Evolutionary conservation across 73 alveolate species (phyloP), one percentile per base, ranked within the genome.

Genomic region (Durusdinium trenchii): DNA sequence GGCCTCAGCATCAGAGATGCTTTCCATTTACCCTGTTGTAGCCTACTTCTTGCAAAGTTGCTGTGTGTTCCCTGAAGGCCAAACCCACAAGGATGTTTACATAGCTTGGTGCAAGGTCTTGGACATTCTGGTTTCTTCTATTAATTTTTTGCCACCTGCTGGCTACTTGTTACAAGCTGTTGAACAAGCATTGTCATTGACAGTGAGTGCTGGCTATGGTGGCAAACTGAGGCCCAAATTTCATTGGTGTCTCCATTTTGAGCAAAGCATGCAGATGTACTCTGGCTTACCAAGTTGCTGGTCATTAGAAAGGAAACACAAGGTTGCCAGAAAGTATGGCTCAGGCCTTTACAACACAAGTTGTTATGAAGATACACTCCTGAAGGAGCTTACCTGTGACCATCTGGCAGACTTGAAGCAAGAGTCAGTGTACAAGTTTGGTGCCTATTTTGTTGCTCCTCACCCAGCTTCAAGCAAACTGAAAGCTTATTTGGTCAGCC

Each of bases 271-370:
- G n/a, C 50, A 20, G 18, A 38, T 30, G 32, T 57, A 1, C 54
- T 16, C 6, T 2, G 43, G 82, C 45, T 14, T 86, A 36, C 83
- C 84, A 6, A 3, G n/a, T 5, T 86, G 95, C 26, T 86, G 60
- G 84, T 2, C 64, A 26, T 1, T 60, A 64, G 95, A 86, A 35
- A 3, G 95, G 45, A 57, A 86, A 38, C 95, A 57, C 82, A 86
- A 86, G 43, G 23, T 40, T 16, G 78, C 60, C 2, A 51, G 95
- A 23, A 52, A 54, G 38, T 60, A 86, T 54, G 81, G 95, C 48
- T 52, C 95, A 48, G 95, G 81, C 40, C 4, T 54, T 16, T 38
- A 7, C 82, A 86, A 86, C 95, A 86, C 95, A 9, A 38, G 30
- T 6, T 1, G 42, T 43, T 86, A 52, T 52, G 81, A 86, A 43